These are phyloP conservation scores for Vanrija sp. DNA, from an alignment of 1,284 basidiomycete genomes.

Conservation along the genomic window DNA sequence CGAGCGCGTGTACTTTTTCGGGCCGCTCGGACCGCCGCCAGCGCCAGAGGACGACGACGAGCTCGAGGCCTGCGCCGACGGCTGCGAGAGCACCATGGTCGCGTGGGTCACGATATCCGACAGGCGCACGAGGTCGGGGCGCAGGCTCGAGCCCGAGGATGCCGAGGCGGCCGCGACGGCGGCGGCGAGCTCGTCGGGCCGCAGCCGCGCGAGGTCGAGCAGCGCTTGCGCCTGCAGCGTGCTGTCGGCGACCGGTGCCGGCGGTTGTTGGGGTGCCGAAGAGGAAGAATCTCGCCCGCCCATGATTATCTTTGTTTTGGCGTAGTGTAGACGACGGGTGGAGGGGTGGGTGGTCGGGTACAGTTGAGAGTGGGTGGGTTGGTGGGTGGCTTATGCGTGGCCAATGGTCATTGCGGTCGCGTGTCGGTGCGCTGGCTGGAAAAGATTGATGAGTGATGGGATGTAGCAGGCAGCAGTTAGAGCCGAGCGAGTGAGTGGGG, in stretches of 20 bases:
- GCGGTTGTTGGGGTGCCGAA: neutral
- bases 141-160: neutral
- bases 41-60: too few relatives aligned
- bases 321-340: too few relatives aligned
- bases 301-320: too few relatives aligned
- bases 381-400: too few relatives aligned
- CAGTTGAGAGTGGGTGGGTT: too few relatives aligned
- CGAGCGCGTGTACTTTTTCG: slow-evolving; percentile 5
- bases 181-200: neutral
- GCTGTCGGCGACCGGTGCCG: neutral
- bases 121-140: slow-evolving; percentile 6
- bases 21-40: too few relatives aligned
- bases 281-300: neutral
- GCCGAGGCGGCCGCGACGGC: neutral
- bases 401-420: too few relatives aligned
- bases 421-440: too few relatives aligned
- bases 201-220: slow-evolving; percentile 5
- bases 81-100: slow-evolving; percentile 1
- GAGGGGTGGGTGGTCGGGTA: too few relatives aligned
- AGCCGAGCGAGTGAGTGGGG: too few relatives aligned
- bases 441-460: too few relatives aligned
- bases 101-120: slow-evolving; percentile 6
- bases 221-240: neutral
- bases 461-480: too few relatives aligned
- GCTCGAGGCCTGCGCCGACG: neutral